Conservation (phyloP, 2,329 filamentous ascomycete genomes). For the Hymenoscyphus fructigenus region DNA sequence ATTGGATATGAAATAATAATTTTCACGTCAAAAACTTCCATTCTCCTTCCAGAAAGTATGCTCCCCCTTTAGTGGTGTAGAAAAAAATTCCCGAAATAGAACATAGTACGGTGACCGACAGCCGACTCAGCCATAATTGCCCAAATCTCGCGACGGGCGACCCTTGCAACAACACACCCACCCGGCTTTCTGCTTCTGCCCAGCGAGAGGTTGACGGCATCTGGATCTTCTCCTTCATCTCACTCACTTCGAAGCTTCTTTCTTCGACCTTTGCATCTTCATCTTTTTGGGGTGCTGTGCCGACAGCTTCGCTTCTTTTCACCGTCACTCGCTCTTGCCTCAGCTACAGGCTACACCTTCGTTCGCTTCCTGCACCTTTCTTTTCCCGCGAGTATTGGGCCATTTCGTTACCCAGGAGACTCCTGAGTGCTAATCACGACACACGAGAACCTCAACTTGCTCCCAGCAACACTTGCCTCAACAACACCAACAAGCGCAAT, state of each 20-base stretch:
- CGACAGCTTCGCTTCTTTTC: constrained; percentile 4
- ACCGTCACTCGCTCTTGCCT: constrained; percentile 24
- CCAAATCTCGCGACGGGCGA: neutral
- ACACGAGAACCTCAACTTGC: neutral
- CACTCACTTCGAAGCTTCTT: neutral
- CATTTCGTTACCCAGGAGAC: constrained; percentile 24
- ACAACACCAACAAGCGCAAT: neutral
- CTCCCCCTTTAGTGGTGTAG: neutral
- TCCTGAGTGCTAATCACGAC: neutral
- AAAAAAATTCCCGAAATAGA: neutral
- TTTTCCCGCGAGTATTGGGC: neutral
- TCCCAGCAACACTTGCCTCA: constrained; percentile 7
- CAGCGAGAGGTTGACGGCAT: neutral
- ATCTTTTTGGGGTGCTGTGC: constrained; percentile 2
- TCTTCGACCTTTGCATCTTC: constrained; percentile 8
- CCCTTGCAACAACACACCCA: neutral
- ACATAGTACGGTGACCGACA: neutral
- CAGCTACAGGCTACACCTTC: constrained; percentile 19
- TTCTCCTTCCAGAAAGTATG: neutral
- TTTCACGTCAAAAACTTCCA: neutral
- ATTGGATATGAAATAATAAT: neutral
- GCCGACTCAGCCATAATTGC: neutral
- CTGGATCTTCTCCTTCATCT: neutral
- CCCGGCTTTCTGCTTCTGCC: neutral
- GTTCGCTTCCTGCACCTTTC: constrained; percentile 13